Evolutionary conservation across 164 flowering plant genomes (phyloP).

Genomic region (Piper longum): DNA sequence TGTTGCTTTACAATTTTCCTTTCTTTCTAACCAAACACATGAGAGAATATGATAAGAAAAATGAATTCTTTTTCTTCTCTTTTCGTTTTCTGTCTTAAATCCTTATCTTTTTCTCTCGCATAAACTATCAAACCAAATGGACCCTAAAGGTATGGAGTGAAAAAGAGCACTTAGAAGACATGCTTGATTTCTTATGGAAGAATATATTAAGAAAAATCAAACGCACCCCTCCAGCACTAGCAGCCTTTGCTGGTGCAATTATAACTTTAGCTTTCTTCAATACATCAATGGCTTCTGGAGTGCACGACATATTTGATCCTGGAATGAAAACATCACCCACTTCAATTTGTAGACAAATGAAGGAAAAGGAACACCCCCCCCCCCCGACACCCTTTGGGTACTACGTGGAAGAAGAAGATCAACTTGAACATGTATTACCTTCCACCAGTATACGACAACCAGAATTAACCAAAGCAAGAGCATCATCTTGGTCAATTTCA

Average conservation of each 20-base stretch:
- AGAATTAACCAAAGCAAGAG: conserved; percentile 76
- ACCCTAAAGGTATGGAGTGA: neutral
- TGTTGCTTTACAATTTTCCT: too few relatives aligned
- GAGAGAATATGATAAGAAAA: too few relatives aligned
- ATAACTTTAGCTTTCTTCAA: conserved; percentile 80
- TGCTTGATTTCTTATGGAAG: neutral
- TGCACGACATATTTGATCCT: conserved; percentile 99
- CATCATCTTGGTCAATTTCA: conserved; percentile 93
- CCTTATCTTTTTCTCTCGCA: too few relatives aligned
- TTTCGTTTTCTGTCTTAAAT: too few relatives aligned
- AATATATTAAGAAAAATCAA: conserved; percentile 1
- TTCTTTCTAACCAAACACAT: too few relatives aligned
- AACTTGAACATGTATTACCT: conserved; percentile 32
- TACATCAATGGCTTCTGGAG: conserved; percentile 85
- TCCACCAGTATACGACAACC: conserved; percentile 89
- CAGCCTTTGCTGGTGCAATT: conserved; percentile 95
- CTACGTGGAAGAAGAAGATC: neutral
- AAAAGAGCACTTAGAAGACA: neutral
- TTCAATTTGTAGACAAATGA: neutral
- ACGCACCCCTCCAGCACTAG: conserved; percentile 94
- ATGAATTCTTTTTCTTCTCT: too few relatives aligned
- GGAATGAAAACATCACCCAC: neutral
- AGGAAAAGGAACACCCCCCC: neutral
- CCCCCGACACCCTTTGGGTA: neutral
- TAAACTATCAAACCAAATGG: too few relatives aligned